Base-by-base conservation (phyloP, 257 asterid species). In the Solanum arcanum region DNA sequence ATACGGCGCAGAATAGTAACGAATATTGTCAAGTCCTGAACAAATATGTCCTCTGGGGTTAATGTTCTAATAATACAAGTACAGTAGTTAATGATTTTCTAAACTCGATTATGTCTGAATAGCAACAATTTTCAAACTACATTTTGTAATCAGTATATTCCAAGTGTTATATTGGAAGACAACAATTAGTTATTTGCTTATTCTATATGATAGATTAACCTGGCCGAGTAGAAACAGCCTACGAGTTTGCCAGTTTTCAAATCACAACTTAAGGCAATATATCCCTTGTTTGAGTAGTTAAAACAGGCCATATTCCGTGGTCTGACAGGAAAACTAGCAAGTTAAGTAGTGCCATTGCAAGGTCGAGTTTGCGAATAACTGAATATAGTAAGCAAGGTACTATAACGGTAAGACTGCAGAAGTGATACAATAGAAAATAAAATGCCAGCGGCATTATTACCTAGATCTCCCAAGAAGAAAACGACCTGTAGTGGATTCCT, bases 381-480 rank as follows among this genome's bases (percentile, higher is more conserved):
- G 29, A 9, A 9, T 80, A 80, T 5, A 80, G 68, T 16, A 31
- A 49, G 14, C 66, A 81, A 29, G 13, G 69, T 18, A 49, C 46
- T 49, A 52, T 31, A 81, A 16, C 2, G 0, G 1, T 10, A 21
- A 47, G 41, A 80, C 49, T 4, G n/a, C 64, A 44, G 18, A 47
- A 80, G 68, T 29, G 64, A 29, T 78, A 18, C 27, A 16, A 23
- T 29, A 47, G 31, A 49, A 49, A 1, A 10, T 31, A 10, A 49
- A 47, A 81, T 20, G 31, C 31, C 70, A 49, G 6, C 2, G 9
- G 25, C 5, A 47, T 18, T 16, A 29, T 81, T 91, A 96, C 99
- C 99, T 92, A 64, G 99, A 97, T 92, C 99, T 92, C 84, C 99
- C 99, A 86, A 96, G 99, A 92, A 96, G 98, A 92, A 97, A 97